Evolutionary conservation across 106 monocot species (phyloP), one percentile per base, ranked within the genome.

Genomic region (Triglochin maritima): DNA sequence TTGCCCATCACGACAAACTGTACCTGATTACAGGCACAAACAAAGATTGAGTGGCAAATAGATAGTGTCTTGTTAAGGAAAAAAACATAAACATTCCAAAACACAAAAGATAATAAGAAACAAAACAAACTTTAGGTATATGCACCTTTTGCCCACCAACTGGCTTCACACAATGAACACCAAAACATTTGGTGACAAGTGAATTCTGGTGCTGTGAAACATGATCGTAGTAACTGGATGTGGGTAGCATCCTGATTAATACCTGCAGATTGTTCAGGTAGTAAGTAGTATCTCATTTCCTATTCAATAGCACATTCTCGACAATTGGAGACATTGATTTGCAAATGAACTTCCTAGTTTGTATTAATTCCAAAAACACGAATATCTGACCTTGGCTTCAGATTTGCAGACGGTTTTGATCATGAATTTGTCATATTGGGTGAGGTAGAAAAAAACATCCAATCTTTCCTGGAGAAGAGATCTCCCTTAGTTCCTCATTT

Each of bases 1-100:
- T 94, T 94, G 15, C 89, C 94, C 89, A 94, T 94, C 65, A 94
- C 81, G 29, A 94, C 81, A 75, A 94, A 89, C 2, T 89, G 89
- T 8, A 94, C 94, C 94, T 94, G 74, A 14, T 16, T 60, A 56
- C 45, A 69, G 46, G 3, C 17, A 12, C 59, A 9, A 17, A 69
- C 3, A 44, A 56, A 3, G 5, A 45, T 68, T 15, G 12, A 13
- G 4, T 13, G 8, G 14, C 9, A 59, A 14, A 59, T 59, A 0
- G 59, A 59, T 3, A 4, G 41, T 59, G 59, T 5, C 13, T 5
- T 6, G 17, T 59, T 29, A 29, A 29, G 29, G 29, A 0, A 3
- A 59, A 13, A 17, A 14, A 14, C 0, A 4, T 14, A 4, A 29
- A 29, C 59, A 59, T 13, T n/a, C 4, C n/a, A 29, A 7, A 3